Percentiles rank a stretch among this genome's conserved stretches.
Conservation (phyloP, 768 basidiomycete species). For the Suillus sp. region DNA sequence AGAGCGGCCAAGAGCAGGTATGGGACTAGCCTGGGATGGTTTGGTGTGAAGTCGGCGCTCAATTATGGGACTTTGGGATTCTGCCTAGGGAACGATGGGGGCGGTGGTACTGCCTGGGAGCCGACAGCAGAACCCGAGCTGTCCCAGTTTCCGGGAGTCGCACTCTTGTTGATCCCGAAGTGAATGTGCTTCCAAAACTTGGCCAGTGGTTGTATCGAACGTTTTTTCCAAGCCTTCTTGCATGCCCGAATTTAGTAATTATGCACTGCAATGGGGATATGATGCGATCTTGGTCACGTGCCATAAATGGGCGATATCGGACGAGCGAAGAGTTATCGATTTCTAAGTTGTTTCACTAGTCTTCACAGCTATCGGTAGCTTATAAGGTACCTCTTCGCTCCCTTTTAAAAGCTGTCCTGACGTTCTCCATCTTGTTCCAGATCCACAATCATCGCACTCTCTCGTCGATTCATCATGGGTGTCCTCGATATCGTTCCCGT, state of each 20-base stretch:
- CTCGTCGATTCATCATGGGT: conserved; percentile 52
- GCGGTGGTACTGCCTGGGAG: conserved; percentile 6
- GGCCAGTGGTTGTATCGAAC: background rate
- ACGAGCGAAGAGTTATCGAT: conserved; percentile 10
- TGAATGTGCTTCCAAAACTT: conserved; percentile 5
- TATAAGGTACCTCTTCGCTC: conserved; percentile 12
- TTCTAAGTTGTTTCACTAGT: conserved; percentile 6
- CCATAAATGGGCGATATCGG: conserved; percentile 4
- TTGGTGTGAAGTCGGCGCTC: conserved; percentile 11
- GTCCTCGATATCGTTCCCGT: conserved; percentile 85
- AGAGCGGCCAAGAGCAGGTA: conserved; percentile 2
- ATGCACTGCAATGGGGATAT: background rate
- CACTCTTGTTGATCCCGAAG: background rate
- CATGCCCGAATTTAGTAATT: background rate
- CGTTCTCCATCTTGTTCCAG: conserved; percentile 8
- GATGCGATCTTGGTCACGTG: conserved; percentile 5
- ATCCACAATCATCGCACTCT: background rate
- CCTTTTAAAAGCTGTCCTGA: conserved; percentile 1
- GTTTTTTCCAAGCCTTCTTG: background rate
- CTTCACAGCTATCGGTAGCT: conserved; percentile 5
- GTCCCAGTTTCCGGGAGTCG: background rate
- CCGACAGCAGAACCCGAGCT: conserved; percentile 8
- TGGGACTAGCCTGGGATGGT: conserved; percentile 16
- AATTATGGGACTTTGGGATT: conserved; percentile 4
- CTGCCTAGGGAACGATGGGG: conserved; percentile 8